Base-by-base conservation (phyloP, 805 yeast genomes). In the Zygosaccharomyces bisporus region DNA sequence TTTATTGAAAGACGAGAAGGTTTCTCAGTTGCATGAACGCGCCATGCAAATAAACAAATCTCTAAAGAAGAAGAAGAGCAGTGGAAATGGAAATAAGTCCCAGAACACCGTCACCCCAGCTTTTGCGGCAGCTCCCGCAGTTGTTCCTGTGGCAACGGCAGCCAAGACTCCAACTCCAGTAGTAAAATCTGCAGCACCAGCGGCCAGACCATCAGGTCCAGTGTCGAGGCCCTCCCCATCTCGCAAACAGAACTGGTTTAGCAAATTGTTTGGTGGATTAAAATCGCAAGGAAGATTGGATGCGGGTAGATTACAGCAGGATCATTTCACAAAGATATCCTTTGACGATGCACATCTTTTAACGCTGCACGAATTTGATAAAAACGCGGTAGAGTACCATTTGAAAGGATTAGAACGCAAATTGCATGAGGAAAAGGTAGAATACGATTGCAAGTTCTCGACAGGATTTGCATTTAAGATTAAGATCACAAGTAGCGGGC, bases 331-430 rank as follows among this genome's bases (percentile, higher is more conserved):
- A 3, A 43, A n/a, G 3, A 45, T 60, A 2, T 41, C 62, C 2
- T 63, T 61, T 47, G 67, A 63, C 40, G 56, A 56, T 29, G 55
- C 56, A 6, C 63, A 62, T 44, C 46, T 53, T 39, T 34, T 61
- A 14, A 52, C 62, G 16, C 36, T 62, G 25, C 49, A 53, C 35
- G 60, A 59, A 34, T 58, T 63, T 42, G 54, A 54, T 13, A 56
- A 54, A 27, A 50, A 55, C 33, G 56, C 56, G 9, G 53, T 63
- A 27, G 60, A 54, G 20, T 60, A 57, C 37, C 51, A 53, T 14
- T 37, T 61, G 19, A 55, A 53, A 29, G 40, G 43, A 4, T 35
- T 58, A 21, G 58, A 57, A 27, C 53, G 54, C 16, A 55, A 44
- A 17, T 42, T 42, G 13, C 20, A 20, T 6, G 49, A 21, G 10